Base-by-base conservation (phyloP, 164 flowering plant species). In the Stephania yunnanensis region DNA sequence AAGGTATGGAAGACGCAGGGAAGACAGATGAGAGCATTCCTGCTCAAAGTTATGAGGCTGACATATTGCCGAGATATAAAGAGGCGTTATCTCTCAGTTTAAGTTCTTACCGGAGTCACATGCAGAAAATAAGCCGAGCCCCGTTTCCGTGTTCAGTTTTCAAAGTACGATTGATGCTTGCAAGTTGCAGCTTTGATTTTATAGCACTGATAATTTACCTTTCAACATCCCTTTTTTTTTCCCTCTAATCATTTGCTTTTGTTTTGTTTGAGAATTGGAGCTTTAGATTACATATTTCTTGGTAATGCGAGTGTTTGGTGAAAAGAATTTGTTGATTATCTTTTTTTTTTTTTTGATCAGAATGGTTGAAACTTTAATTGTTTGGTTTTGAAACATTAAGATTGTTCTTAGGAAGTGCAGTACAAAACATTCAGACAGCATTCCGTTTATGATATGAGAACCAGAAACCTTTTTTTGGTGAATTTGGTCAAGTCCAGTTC, bases 31-130 rank as follows among this genome's bases (percentile, higher is more conserved):
- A 30, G 17, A 72, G 72, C 72, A 70, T 78, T 78, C 79, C 73
- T 73, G 81, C 81, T 73, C 83, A 81, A 78, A 81, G 79, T 55
- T 81, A 81, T 73, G 81, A 81, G 65, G 72, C 55, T 2, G 83
- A 81, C 71, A 81, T 78, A 42, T 70, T 81, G 73, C 83, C 83
- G 9, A 73, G 83, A 76, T 81, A 81, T 73, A 81, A 69, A 78
- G 81, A 81, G 67, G 81, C 83, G 15, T 42, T 81, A 10, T 81
- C 81, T 36, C 69, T 76, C 61, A 81, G 81, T 31, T 70, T 76
- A 73, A 70, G 76, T 75, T 81, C 81, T 2, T 81, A 78, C 72
- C 53, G 22, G 67, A 44, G 61, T 46, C 79, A 78, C 75, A 73
- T 81, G 45, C 79, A 78, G 74, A 81, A 72, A 70, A 69, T 31